Conservation (phyloP, 75 land plant genomes). For the Cupressus sempervirens region DNA sequence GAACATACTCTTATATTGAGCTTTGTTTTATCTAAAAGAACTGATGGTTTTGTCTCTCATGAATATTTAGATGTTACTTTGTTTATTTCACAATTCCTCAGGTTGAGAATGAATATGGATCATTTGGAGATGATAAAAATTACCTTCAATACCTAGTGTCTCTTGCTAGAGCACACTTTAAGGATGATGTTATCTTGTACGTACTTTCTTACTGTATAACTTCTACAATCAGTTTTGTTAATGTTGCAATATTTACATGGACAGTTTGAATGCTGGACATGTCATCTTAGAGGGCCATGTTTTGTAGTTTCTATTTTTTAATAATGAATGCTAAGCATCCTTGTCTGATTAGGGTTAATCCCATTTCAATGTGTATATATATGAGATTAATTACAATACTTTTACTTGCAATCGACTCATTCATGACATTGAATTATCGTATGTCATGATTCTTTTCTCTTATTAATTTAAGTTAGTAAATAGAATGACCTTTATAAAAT, state of each 20-base stretch:
- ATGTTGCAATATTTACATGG: not conserved
- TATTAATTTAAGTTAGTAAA: no score
- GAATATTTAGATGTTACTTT: not conserved
- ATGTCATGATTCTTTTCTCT: not conserved
- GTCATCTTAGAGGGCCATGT: not conserved
- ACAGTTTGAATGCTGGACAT: not conserved
- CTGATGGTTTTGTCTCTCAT: not conserved
- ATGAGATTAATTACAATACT: not conserved
- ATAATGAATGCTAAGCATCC: not conserved
- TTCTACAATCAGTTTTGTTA: not conserved
- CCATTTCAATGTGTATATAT: not conserved
- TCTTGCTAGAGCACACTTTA: constrained; percentile 64
- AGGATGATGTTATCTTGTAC: constrained; percentile 69
- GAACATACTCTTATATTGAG: not conserved
- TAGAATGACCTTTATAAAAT: no score
- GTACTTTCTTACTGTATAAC: constrained; percentile 1
- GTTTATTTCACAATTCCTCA: constrained; percentile 22
- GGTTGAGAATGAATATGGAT: constrained; percentile 98
- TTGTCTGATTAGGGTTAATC: not conserved
- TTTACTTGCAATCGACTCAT: not conserved
- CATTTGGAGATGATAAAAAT: constrained; percentile 70
- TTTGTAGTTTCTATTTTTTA: not conserved
- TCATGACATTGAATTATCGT: not conserved
- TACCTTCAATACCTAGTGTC: constrained; percentile 68
- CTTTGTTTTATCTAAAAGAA: not conserved